Evolutionary conservation across 352 stramenopile species (phyloP), one percentile per base, ranked within the genome.

Genomic region (Halophytophthora batemanensis): DNA sequence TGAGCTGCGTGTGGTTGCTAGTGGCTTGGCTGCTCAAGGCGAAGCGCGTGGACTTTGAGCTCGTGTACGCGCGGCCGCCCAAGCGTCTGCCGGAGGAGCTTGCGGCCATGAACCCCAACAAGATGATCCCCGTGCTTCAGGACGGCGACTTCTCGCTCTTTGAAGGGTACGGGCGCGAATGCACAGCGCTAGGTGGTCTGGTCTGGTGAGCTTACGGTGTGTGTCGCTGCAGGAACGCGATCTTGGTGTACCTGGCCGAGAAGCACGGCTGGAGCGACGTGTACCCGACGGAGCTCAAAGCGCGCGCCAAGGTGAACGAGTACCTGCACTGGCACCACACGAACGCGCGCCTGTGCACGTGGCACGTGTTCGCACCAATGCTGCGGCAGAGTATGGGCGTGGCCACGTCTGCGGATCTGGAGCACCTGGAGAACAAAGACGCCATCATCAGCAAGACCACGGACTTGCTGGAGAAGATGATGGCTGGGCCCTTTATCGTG

Each of bases 271-370:
- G 56, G 54, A 59, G 61, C 13, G 65, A 79, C 60, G 23, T 80
- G 38, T 83, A 82, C 48, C 72, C 69, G 44, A 61, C 42, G 13
- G 69, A 82, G 28, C 28, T 68, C 13, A 51, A 68, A 18, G 59
- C 62, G 37, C 74, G 73, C 36, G 71, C 74, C 37, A 86, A 86
- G 52, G 58, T 86, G 43, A 71, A 85, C 66, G 56, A 85, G 60
- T 77, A 82, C 53, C 56, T 85, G 19, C 66, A 80, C 57, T 86
- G 74, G 74, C 74, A 86, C 56, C 74, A 86, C 64, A 75, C 62
- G 18, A 77, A 71, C 48, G 50, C 49, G 35, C 74, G 74, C n/a
- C 33, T 62, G 23, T 64, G 61, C 39, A 81, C 74, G 34, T 36
- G 49, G 33, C 59, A 75, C 18, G 53, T 84, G n/a, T 42, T 84